These are phyloP conservation scores for Aphanomyces stellatus DNA, from an alignment of 352 stramenopile species.

Conservation along the genomic window DNA sequence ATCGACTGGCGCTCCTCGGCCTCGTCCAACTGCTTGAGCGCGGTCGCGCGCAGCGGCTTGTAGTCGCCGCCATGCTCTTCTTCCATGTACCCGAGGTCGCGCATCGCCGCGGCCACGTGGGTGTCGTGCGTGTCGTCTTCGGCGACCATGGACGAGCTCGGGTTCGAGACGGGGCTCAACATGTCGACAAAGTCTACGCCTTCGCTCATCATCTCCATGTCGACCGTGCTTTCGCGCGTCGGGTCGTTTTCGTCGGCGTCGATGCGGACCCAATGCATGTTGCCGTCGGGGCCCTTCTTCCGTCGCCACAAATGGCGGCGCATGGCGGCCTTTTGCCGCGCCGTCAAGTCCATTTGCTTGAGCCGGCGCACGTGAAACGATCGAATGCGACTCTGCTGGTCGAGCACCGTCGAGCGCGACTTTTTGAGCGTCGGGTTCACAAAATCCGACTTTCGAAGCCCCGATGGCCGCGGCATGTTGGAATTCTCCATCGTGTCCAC, in stretches of 20 bases:
- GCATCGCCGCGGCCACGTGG: slow-evolving; percentile 61
- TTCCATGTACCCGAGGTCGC: slow-evolving; percentile 54
- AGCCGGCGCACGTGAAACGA: slow-evolving; percentile 78
- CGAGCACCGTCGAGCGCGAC: slow-evolving; percentile 62
- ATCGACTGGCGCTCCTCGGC: slow-evolving; percentile 74
- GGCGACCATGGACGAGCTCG: slow-evolving; percentile 37
- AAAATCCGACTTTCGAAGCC: slow-evolving; percentile 53
- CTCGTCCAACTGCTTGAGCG: slow-evolving; percentile 65
- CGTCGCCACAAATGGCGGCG: slow-evolving; percentile 66
- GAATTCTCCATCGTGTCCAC: slow-evolving; percentile 25
- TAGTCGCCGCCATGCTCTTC: slow-evolving; percentile 32
- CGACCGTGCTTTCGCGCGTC: slow-evolving; percentile 12
- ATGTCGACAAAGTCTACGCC: slow-evolving; percentile 21
- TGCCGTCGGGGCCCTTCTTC: slow-evolving; percentile 56
- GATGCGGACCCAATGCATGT: slow-evolving; percentile 76
- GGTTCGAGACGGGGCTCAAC: slow-evolving; percentile 11
- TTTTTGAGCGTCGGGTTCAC: slow-evolving; percentile 23
- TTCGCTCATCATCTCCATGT: slow-evolving; percentile 24
- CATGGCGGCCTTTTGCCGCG: slow-evolving; percentile 68
- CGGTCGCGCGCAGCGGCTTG: slow-evolving; percentile 63
- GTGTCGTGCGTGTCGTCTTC: slow-evolving; percentile 35
- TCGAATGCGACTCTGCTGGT: slow-evolving; percentile 69
- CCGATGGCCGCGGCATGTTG: slow-evolving; percentile 50
- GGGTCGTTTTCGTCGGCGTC: slow-evolving; percentile 29
- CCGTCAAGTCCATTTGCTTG: slow-evolving; percentile 80